A percentile compares a stretch with the other conserved stretches of the same genome.
Conservation (phyloP, 306 rosid species). For the Oemleria cerasiformis region DNA sequence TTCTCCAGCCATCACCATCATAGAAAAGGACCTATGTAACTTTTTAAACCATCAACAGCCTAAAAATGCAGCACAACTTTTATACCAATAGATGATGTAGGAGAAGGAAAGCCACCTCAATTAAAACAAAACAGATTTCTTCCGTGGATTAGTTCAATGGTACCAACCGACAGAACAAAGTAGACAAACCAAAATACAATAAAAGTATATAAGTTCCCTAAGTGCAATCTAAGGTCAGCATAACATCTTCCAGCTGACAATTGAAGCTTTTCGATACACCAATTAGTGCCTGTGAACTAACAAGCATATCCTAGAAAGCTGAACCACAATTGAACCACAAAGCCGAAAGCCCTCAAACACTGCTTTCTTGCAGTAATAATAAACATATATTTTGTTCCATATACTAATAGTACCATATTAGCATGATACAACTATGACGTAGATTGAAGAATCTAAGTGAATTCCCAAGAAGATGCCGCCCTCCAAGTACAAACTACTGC, state of each 20-base stretch:
- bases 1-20: neutral
- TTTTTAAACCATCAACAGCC: neutral
- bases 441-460: neutral
- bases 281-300: neutral
- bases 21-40: neutral
- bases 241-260: neutral
- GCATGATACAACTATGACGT: neutral
- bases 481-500: neutral
- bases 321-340: neutral
- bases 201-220: neutral
- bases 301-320: neutral
- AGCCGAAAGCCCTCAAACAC: neutral
- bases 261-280: neutral
- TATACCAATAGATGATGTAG: neutral
- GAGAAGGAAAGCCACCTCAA: slow-evolving; percentile 1
- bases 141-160: neutral
- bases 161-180: neutral
- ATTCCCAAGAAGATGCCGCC: neutral
- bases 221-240: neutral
- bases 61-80: neutral
- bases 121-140: neutral
- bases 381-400: neutral
- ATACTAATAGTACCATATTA: neutral
- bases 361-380: neutral
- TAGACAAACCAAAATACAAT: neutral